Evolutionary conservation across 441 rosid genomes (phyloP), one percentile per base, ranked within the genome.

Genomic region (Hura crepitans): DNA sequence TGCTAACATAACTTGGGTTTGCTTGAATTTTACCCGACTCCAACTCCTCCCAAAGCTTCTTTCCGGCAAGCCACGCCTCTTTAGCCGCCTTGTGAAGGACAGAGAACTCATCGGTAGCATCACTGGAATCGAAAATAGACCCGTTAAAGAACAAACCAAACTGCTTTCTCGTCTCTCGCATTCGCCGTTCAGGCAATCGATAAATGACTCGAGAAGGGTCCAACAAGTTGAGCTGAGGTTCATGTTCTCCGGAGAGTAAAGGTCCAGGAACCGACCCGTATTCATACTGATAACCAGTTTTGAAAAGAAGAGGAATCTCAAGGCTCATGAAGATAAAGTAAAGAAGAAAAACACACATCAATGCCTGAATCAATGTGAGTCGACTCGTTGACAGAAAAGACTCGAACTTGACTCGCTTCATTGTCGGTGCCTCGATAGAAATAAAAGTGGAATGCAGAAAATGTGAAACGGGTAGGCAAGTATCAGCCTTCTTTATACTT

Each of bases 51-150:
- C 97, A 94, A 0, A 83, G 81, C 84, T 83, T 89, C 50, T 73
- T 73, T 30, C 99, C 99, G 30, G 81, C 81, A 14, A 82, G 79
- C 91, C 83, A 90, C 35, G 99, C 97, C 45, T 77, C 82, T 35
- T 78, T 87, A 5, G 97, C 97, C 0, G 96, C 84, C 75, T 85
- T 90, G 61, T 85, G 92, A 2, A 94, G 89, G 80, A 84, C 84
- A 54, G 88, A 77, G 37, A 85, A 83, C 68, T 85, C 91, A 72
- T 84, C 91, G 54, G 73, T 54, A 33, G 86, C 68, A 22, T 77
- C 77, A 73, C 81, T 77, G 1, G 80, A 76, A 59, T 74, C 76
- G 56, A 86, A 75, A 17, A 47, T 80, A 71, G 82, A 79, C 83
- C 45, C 91, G 82, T 69, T 72, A 68, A 72, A 89, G 59, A 67